Percentiles rank a stretch among this genome's conserved stretches.
Conservation (phyloP, 768 basidiomycete genomes). For the Boletus tylopilopsis region DNA sequence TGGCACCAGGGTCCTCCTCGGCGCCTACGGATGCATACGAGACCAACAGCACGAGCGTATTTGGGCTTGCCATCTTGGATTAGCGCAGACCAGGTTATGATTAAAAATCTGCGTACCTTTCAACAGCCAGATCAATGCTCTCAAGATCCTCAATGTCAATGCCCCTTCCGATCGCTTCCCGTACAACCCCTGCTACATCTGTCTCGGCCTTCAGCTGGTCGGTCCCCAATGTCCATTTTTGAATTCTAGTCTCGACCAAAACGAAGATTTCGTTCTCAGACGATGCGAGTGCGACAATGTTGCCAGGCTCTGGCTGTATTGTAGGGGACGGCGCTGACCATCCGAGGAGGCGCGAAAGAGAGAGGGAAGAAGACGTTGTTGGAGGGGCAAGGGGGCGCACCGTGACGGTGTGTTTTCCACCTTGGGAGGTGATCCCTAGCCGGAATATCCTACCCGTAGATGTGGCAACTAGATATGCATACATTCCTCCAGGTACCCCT, state of each 20-base stretch:
- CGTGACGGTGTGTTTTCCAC: constrained; percentile 62
- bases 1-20: constrained; percentile 39
- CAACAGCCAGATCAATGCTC: constrained; percentile 63
- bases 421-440: constrained; percentile 58
- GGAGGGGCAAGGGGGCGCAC: constrained; percentile 55
- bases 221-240: constrained; percentile 54
- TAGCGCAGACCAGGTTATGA: neutral
- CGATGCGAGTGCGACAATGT: constrained; percentile 60
- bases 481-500: constrained; percentile 5
- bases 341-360: constrained; percentile 39
- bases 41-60: constrained; percentile 56
- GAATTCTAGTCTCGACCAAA: constrained; percentile 61
- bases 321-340: constrained; percentile 40
- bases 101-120: constrained; percentile 40
- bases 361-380: constrained; percentile 40
- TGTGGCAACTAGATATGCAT: constrained; percentile 59
- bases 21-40: constrained; percentile 55
- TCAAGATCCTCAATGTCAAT: constrained; percentile 64
- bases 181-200: constrained; percentile 50
- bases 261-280: constrained; percentile 61
- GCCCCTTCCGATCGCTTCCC: constrained; percentile 43
- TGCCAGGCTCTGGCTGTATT: constrained; percentile 47
- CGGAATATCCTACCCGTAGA: constrained; percentile 65
- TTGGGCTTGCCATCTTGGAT: constrained; percentile 35
- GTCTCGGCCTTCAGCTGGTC: constrained; percentile 59